Conservation (phyloP, 2,329 filamentous ascomycete species). For the Phyllosticta citribraziliensis region DNA sequence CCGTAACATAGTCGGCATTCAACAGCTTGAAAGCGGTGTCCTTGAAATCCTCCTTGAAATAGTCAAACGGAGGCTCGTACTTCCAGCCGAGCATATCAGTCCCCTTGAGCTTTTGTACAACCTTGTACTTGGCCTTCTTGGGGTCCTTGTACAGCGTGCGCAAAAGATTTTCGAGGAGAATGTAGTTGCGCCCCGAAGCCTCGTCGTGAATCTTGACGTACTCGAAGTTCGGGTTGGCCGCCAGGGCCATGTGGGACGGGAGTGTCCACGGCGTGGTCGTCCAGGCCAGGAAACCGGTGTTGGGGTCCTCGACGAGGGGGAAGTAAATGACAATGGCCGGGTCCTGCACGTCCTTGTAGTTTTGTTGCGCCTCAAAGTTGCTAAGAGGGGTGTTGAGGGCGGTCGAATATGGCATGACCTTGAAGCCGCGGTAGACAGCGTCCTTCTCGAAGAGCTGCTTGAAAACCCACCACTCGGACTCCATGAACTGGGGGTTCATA, state of each 20-base stretch:
- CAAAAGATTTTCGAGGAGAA: constrained; percentile 73
- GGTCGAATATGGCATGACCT: constrained; percentile 92
- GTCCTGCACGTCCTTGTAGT: constrained; percentile 88
- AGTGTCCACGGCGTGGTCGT: constrained; percentile 86
- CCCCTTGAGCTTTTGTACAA: constrained; percentile 69
- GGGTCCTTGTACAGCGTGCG: constrained; percentile 84
- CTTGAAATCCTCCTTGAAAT: constrained; percentile 83
- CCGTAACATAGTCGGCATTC: constrained; percentile 77
- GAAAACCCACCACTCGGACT: constrained; percentile 94
- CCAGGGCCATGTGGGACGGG: constrained; percentile 69
- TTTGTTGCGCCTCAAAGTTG: constrained; percentile 90
- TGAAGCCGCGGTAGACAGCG: constrained; percentile 79
- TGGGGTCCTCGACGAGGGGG: constrained; percentile 66
- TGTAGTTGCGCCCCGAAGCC: constrained; percentile 70
- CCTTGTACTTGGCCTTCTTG: constrained; percentile 88
- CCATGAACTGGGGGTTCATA: constrained; percentile 94
- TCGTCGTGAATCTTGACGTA: constrained; percentile 83
- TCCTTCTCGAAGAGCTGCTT: constrained; percentile 87
- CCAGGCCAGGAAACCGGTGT: constrained; percentile 72
- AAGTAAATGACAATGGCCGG: constrained; percentile 84
- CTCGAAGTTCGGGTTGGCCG: constrained; percentile 72
- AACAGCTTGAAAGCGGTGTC: constrained; percentile 73
- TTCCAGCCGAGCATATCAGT: constrained; percentile 80
- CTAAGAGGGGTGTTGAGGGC: constrained; percentile 80
- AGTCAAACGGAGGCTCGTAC: constrained; percentile 81